These are phyloP conservation scores for Pseudogymnoascus sp. DNA, from an alignment of 2,329 filamentous ascomycete species.

Conservation along the genomic window DNA sequence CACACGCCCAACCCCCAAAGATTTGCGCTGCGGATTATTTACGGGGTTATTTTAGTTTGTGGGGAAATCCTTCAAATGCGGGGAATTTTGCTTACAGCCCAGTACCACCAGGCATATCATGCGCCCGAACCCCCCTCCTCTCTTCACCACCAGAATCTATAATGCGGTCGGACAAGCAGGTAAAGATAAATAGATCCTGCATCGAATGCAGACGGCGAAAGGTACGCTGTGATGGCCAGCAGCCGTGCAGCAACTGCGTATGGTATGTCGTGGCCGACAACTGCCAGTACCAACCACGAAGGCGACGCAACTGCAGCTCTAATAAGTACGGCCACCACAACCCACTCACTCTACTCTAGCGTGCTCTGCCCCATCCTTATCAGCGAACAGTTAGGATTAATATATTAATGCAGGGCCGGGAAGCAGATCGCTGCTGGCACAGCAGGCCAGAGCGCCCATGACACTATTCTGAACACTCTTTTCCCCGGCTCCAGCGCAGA, in stretches of 20 bases:
- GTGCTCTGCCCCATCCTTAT: slow-evolving; percentile 1
- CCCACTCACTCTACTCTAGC: slow-evolving; percentile 1
- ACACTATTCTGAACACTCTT: slow-evolving; percentile 1
- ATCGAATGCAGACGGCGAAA: slow-evolving; percentile 11
- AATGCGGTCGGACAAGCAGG: slow-evolving; percentile 8
- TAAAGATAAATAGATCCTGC: slow-evolving; percentile 11
- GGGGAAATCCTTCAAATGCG: slow-evolving; percentile 5
- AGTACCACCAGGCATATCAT: neutral
- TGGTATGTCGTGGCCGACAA: slow-evolving; percentile 10
- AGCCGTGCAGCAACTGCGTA: slow-evolving; percentile 8
- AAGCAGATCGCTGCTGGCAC: neutral
- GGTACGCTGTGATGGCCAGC: slow-evolving; percentile 9
- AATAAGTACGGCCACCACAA: slow-evolving; percentile 2
- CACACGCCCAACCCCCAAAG: neutral
- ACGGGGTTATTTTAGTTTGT: neutral
- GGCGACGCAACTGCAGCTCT: slow-evolving; percentile 6
- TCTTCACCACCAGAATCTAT: neutral
- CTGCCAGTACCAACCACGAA: slow-evolving; percentile 7
- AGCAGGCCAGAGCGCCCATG: neutral
- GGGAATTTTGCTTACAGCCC: neutral
- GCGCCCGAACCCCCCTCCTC: neutral
- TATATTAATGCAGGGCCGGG: slow-evolving; percentile 4
- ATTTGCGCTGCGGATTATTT: neutral
- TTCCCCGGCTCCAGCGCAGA: slow-evolving; percentile 5
- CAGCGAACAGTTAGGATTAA: neutral